Base-by-base conservation (phyloP, 139 green algal species). In the Mesotaenium endlicherianum region DNA sequence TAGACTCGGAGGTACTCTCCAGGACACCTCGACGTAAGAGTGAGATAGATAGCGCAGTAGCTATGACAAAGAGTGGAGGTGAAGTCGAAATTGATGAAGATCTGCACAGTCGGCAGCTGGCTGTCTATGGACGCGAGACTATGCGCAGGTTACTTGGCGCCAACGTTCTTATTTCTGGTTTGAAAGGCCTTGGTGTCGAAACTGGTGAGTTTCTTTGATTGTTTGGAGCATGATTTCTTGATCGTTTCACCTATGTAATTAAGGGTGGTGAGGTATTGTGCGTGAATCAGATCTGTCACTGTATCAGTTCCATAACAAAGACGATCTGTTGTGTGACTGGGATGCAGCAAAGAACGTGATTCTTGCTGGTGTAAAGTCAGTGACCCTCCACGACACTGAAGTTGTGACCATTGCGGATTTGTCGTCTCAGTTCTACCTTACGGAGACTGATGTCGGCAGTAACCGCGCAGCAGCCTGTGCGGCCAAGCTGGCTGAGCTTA, bases 301-400 rank as follows among this genome's bases (percentile, higher is more conserved):
- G n/a, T n/a, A n/a, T n/a, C n/a, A n/a, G n/a, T n/a, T n/a, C n/a
- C n/a, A n/a, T n/a, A n/a, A n/a, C n/a, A n/a, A n/a, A n/a, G n/a
- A n/a, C n/a, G n/a, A n/a, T n/a, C n/a, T n/a, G n/a, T n/a, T 72
- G 17, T 72, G 41, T 72, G 41, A 14, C 43, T 36, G 60, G 6
- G 8, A n/a, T 70, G 88, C 92, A 98, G 95, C 96, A 71, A 99
- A 99, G 89, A 99, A 99, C 80, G 92, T 98, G 17, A 95, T 99
- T 31, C 89, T 99, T 20, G 96, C 97, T 2, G 96, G 97, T 0
- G 94, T 99, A 36, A 97, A 95, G 60, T 89, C 91, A 0, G 90
- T 99, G 6, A 96, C 94, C 0, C 58, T 99, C 0, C 92, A 97
- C 36, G 97, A 99, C 84, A 69, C 64, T 6, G 70, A 36, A 14